These are phyloP conservation scores for Colletotrichum magnum DNA, from an alignment of 2,329 filamentous ascomycete genomes.

Conservation along the genomic window DNA sequence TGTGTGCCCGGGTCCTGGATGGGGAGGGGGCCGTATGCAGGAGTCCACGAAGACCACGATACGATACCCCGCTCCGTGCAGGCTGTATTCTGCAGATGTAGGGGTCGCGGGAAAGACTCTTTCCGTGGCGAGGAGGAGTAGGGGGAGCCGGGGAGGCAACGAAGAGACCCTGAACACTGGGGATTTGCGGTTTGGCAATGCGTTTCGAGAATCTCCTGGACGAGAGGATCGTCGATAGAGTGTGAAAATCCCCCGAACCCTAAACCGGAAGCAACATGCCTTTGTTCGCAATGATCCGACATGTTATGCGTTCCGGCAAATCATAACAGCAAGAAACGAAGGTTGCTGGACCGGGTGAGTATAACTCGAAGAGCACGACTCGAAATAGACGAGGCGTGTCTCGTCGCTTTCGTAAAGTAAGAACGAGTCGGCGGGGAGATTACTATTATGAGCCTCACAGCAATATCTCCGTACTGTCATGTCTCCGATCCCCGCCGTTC, in stretches of 20 bases:
- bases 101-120: conserved; percentile 21
- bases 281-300: conserved; percentile 21
- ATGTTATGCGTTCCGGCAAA: conserved; percentile 12
- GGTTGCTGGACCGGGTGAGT: neutral
- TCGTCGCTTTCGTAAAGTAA: conserved; percentile 3
- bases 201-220: conserved; percentile 35
- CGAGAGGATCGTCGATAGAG: conserved; percentile 36
- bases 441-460: neutral
- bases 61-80: conserved; percentile 10
- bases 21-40: neutral
- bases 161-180: conserved; percentile 24
- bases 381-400: neutral
- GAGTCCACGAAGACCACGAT: conserved; percentile 7
- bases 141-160: conserved; percentile 6
- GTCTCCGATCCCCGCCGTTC: conserved; percentile 13
- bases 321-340: conserved; percentile 17
- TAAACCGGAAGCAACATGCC: conserved; percentile 30
- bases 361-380: neutral
- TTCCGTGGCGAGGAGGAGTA: conserved; percentile 17
- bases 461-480: neutral
- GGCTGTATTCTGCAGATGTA: conserved; percentile 15
- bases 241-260: conserved; percentile 39
- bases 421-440: neutral
- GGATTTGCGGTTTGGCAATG: conserved; percentile 36
- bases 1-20: neutral